These are phyloP conservation scores for Stemphylium lycopersici DNA, from an alignment of 2,329 filamentous ascomycete genomes.

Conservation along the genomic window DNA sequence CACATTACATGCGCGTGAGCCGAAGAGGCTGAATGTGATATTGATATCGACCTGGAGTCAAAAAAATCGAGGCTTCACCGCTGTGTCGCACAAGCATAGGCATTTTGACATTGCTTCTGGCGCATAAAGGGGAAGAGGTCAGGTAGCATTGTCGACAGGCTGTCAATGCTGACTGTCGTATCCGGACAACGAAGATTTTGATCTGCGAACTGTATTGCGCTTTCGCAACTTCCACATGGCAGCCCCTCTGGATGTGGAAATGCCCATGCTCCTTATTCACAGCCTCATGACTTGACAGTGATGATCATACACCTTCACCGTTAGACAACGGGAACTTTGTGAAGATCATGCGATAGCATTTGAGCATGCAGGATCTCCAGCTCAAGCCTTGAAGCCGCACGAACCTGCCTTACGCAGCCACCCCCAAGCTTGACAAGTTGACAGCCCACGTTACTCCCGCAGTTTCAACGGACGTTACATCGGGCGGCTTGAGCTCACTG, in stretches of 20 bases:
- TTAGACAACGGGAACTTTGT: slow-evolving; percentile 7
- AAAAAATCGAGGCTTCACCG: slow-evolving; percentile 5
- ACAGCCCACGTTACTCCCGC: slow-evolving; percentile 17
- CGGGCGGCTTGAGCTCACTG: slow-evolving; percentile 12
- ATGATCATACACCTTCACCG: slow-evolving; percentile 8
- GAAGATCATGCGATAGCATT: slow-evolving; percentile 12
- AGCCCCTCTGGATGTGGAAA: slow-evolving; percentile 1
- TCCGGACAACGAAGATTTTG: slow-evolving; percentile 8
- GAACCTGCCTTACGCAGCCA: slow-evolving; percentile 8
- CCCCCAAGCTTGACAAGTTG: slow-evolving; percentile 10
- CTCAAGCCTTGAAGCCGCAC: slow-evolving; percentile 3
- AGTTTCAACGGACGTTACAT: slow-evolving; percentile 19
- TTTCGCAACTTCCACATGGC: slow-evolving; percentile 7
- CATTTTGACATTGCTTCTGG: slow-evolving; percentile 6
- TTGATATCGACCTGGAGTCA: slow-evolving; percentile 21
- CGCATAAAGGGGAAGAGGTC: slow-evolving; percentile 15
- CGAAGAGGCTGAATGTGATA: slow-evolving; percentile 10
- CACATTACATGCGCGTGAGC: not conserved
- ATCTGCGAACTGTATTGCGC: slow-evolving; percentile 12
- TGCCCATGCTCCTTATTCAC: not conserved
- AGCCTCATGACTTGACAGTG: slow-evolving; percentile 3
- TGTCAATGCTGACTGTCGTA: not conserved
- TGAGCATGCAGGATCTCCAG: slow-evolving; percentile 7
- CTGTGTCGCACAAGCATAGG: slow-evolving; percentile 7
- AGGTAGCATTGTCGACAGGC: not conserved